These are phyloP conservation scores for Paecilomyces formosus DNA, from an alignment of 2,329 filamentous ascomycete species.

Conservation along the genomic window DNA sequence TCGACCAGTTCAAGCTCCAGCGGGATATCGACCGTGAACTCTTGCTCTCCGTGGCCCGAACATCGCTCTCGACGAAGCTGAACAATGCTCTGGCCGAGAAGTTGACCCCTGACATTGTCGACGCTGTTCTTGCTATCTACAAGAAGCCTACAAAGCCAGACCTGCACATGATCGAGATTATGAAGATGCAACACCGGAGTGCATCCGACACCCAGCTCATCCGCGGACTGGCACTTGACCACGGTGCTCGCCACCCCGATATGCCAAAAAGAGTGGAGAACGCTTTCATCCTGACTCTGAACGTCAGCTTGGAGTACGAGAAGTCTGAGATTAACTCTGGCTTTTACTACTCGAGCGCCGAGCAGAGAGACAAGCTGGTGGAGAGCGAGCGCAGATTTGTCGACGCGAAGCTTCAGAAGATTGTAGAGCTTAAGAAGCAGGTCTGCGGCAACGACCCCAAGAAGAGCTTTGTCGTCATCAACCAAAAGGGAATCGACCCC, in stretches of 20 bases:
- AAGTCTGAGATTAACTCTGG: conserved; percentile 99
- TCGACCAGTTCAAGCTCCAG: conserved; percentile 86
- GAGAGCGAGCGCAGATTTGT: conserved; percentile 95
- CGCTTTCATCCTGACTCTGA: conserved; percentile 88
- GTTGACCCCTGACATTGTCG: conserved; percentile 90
- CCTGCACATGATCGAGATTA: conserved; percentile 98
- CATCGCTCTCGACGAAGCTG: conserved; percentile 90
- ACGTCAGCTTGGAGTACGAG: conserved; percentile 96
- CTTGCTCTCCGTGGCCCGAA: conserved; percentile 84
- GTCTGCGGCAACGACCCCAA: conserved; percentile 88
- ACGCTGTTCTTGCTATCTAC: conserved; percentile 92
- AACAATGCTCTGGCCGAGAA: conserved; percentile 82
- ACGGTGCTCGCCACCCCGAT: conserved; percentile 92
- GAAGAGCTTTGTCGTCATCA: conserved; percentile 96
- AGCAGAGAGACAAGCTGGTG: conserved; percentile 95
- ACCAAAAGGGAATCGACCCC: conserved; percentile 98
- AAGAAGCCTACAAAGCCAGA: conserved; percentile 85
- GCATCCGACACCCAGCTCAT: conserved; percentile 96
- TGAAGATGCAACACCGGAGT: conserved; percentile 99
- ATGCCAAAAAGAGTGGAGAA: conserved; percentile 98
- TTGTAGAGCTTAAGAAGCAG: conserved; percentile 95
- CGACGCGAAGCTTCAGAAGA: conserved; percentile 93
- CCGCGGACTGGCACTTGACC: conserved; percentile 83
- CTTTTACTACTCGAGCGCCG: conserved; percentile 96
- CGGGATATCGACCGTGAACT: conserved; percentile 89